Evolutionary conservation across 495 filamentous ascomycete genomes (phyloP), one percentile per base, ranked within the genome.

Genomic region (Pseudevernia furfuracea): DNA sequence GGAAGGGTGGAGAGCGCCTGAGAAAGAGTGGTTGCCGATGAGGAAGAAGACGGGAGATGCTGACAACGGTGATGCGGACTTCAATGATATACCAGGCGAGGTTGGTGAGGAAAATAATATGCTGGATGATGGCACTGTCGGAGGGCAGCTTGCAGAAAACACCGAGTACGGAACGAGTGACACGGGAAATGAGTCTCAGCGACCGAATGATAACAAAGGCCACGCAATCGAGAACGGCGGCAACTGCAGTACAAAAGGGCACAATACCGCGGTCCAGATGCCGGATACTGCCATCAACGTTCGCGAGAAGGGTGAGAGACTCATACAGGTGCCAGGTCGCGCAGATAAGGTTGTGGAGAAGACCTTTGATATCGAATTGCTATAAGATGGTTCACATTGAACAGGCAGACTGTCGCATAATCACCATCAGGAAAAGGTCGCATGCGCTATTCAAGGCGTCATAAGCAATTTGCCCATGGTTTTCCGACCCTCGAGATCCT

Each of bases 401-500:
- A 52, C 10, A 44, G 34, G 19, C 4, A 23, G 56, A 6, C 7
- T 37, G 56, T 58, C 7, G 56, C 34, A 15, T 38, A 39, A 2
- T 14, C 17, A 57, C 21, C 17, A 23, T 36, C 23, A 12, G 3
- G n/a, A 32, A 38, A 64, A 15, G 17, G 10, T n/a, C 11, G 23
- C 34, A 39, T 17, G 60, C 19, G 25, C 41, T 58, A 41, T 48
- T 65, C 37, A 79, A 21, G 75, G 76, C 61, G 75, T 77, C 53
- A 82, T 60, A 61, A 82, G 66, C 19, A 71, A 70, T 59, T 70
- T 97, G 21, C 94, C 93, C 41, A 85, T 93, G 0, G 90, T 91
- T 78, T 87, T 88, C 59, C 92, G 77, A 34, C 89, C 83, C 74
- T 95, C 90, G 37, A 97, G 75, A 76, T 97, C 94, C 72, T 84